phyloP scores from a whole-genome alignment of 169 alveolate species.

The Eimeria acervulina region DNA sequence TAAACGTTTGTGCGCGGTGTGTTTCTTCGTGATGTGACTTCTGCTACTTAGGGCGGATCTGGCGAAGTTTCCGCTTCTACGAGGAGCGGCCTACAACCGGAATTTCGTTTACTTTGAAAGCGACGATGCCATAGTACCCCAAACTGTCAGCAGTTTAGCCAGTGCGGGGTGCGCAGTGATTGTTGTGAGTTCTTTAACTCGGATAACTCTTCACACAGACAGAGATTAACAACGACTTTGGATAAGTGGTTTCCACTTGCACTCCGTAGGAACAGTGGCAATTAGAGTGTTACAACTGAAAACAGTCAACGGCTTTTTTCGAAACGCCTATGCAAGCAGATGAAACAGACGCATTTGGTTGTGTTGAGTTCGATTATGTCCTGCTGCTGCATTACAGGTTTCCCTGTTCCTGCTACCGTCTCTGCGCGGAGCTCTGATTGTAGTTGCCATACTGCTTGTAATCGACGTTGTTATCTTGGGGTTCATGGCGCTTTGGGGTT shows the following conservation, averaged over 20 bases:
- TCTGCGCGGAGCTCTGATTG: constrained; percentile 87
- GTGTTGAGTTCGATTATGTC: neutral
- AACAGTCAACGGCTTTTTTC: neutral
- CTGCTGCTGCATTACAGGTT: constrained; percentile 78
- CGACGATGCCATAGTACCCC: constrained; percentile 85
- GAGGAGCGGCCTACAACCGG: constrained; percentile 78
- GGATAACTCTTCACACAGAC: neutral
- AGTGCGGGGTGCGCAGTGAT: constrained; percentile 87
- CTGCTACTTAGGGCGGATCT: constrained; percentile 42
- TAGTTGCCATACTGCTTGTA: constrained; percentile 86
- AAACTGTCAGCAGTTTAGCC: constrained; percentile 86
- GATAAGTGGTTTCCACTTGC: too few relatives aligned
- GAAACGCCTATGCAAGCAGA: neutral
- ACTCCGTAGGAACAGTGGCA: too few relatives aligned
- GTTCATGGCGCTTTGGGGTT: constrained; percentile 90
- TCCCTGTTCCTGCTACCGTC: constrained; percentile 88
- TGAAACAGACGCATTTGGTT: neutral
- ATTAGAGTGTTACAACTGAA: neutral
- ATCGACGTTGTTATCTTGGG: constrained; percentile 91
- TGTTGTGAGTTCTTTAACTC: constrained; percentile 79
- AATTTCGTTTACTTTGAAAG: constrained; percentile 86
- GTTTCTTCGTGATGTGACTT: neutral
- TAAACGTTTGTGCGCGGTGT: neutral
- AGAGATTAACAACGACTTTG: neutral
- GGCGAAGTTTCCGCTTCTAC: constrained; percentile 26